Evolutionary conservation across 371 early-diverging fungal species (phyloP).

Genomic region (Apophysomyces sp.): DNA sequence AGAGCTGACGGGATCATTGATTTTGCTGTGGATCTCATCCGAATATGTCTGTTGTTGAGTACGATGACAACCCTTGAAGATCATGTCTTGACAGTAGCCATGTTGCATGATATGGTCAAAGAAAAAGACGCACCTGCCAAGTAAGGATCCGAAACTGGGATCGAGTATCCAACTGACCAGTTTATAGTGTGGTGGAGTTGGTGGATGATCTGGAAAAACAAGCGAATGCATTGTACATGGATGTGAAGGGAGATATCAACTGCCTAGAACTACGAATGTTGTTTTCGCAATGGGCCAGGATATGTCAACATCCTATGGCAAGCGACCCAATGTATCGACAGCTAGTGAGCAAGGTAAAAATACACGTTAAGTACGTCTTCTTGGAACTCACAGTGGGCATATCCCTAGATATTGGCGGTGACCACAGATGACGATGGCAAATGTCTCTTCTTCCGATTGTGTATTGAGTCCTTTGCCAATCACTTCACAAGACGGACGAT

Average conservation of each 20-base stretch:
- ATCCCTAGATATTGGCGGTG: slow-evolving; percentile 13
- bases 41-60: slow-evolving; percentile 58
- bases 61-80: slow-evolving; percentile 64
- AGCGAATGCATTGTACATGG: slow-evolving; percentile 13
- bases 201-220: slow-evolving; percentile 28
- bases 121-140: slow-evolving; percentile 58
- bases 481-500: slow-evolving; percentile 23
- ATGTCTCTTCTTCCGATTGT: slow-evolving; percentile 41
- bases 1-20: slow-evolving; percentile 51
- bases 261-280: slow-evolving; percentile 33
- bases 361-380: background rate
- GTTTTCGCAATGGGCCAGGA: slow-evolving; percentile 86
- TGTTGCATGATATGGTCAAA: slow-evolving; percentile 55
- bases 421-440: slow-evolving; percentile 22
- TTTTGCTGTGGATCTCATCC: slow-evolving; percentile 73
- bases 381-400: background rate
- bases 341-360: slow-evolving; percentile 64
- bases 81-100: slow-evolving; percentile 71
- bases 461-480: slow-evolving; percentile 31
- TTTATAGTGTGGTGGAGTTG: slow-evolving; percentile 28
- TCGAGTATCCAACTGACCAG: too few species aligned
- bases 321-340: slow-evolving; percentile 62
- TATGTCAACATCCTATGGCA: slow-evolving; percentile 78
- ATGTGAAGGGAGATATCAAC: slow-evolving; percentile 15
- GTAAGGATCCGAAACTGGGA: background rate